Conservation (phyloP, 176 grass and related monocot species). For the Puccinellia tenuiflora region DNA sequence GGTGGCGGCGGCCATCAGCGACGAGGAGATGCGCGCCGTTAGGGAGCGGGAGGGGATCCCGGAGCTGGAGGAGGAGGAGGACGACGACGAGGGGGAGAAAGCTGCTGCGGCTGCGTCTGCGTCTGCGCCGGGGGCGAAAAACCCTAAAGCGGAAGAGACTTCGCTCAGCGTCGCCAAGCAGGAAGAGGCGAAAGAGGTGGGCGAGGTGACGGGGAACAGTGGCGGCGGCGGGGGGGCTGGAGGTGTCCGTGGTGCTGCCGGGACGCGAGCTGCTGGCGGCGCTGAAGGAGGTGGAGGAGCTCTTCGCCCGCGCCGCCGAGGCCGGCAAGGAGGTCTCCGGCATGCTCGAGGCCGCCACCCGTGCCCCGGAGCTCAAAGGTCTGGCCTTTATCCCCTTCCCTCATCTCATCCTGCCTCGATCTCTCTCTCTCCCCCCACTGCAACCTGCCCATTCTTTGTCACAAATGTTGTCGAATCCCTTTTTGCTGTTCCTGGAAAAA, state of each 20-base stretch:
- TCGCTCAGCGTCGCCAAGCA: conserved; percentile 19
- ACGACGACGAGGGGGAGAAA: neutral
- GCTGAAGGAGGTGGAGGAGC: conserved; percentile 73
- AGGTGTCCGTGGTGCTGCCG: conserved; percentile 40
- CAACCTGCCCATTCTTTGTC: conserved; percentile 20
- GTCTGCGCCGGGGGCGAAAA: neutral
- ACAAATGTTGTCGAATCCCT: conserved; percentile 3
- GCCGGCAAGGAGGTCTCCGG: conserved; percentile 72
- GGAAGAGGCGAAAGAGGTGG: conserved; percentile 23
- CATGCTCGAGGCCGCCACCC: conserved; percentile 77
- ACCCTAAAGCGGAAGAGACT: conserved; percentile 10
- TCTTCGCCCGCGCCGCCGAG: conserved; percentile 65
- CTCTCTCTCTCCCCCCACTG: neutral
- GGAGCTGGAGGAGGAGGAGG: conserved; percentile 74
- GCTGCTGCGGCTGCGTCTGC: neutral
- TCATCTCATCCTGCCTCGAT: neutral
- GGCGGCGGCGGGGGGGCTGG: conserved; percentile 26
- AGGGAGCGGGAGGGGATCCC: conserved; percentile 94
- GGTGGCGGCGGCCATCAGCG: conserved; percentile 35
- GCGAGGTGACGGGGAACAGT: conserved; percentile 21
- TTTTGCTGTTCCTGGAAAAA: conserved; percentile 40
- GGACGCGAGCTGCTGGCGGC: conserved; percentile 74
- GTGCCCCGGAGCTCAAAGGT: conserved; percentile 81
- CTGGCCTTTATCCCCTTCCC: conserved; percentile 34
- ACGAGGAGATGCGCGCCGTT: conserved; percentile 75